Evolutionary conservation across 2,329 filamentous ascomycete species (phyloP).

Genomic region (Phialocephala sp.): DNA sequence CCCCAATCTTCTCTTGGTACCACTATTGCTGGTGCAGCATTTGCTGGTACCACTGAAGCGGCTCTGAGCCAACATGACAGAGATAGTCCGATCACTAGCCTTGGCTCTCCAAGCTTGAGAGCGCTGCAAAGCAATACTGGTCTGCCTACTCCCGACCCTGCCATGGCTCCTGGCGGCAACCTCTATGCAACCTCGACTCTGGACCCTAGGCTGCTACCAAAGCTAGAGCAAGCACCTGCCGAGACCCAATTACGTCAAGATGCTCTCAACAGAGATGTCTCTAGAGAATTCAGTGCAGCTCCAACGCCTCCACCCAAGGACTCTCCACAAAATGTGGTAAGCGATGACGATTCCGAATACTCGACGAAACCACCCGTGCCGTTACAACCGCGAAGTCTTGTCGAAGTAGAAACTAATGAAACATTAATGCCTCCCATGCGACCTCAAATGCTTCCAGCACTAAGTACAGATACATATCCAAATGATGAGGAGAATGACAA

Average conservation of each 20-base stretch:
- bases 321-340: slow-evolving; percentile 30
- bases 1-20: slow-evolving; percentile 29
- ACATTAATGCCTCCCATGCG: slow-evolving; percentile 16
- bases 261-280: slow-evolving; percentile 40
- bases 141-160: slow-evolving; percentile 34
- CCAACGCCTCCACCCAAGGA: slow-evolving; percentile 56
- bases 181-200: slow-evolving; percentile 33
- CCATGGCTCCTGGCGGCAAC: slow-evolving; percentile 35
- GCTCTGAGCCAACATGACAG: background rate
- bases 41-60: slow-evolving; percentile 43
- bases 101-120: slow-evolving; percentile 11
- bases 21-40: slow-evolving; percentile 44
- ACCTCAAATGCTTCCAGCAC: slow-evolving; percentile 29
- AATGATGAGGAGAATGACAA: slow-evolving; percentile 69
- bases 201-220: slow-evolving; percentile 36
- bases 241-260: slow-evolving; percentile 37
- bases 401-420: slow-evolving; percentile 19
- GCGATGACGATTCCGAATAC: slow-evolving; percentile 24
- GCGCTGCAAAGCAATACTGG: slow-evolving; percentile 16
- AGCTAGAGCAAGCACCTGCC: slow-evolving; percentile 29
- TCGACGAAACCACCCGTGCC: slow-evolving; percentile 27
- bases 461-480: slow-evolving; percentile 32
- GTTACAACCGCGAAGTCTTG: slow-evolving; percentile 18
- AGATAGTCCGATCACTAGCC: background rate
- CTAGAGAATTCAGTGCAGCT: slow-evolving; percentile 44